Percentiles rank a stretch among this genome's conserved stretches.
phyloP scores from a whole-genome alignment of 768 basidiomycete species.

The Boletus patriciae region DNA sequence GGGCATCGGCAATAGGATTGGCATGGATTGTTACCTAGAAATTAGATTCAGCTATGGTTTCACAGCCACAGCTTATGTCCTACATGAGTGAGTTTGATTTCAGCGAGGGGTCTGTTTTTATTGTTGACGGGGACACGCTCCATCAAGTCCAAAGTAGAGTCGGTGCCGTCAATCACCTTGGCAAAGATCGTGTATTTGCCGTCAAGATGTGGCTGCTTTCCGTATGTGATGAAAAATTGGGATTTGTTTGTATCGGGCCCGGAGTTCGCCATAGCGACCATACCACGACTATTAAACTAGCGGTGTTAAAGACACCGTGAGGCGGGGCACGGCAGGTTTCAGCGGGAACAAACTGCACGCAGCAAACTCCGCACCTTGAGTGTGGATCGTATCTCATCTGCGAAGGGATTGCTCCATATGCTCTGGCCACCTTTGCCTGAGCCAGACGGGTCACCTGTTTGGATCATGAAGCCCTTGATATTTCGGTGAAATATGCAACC shows the following conservation, averaged over 20 bases:
- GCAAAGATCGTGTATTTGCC: slow-evolving; percentile 94
- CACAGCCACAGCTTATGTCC: slow-evolving; percentile 24
- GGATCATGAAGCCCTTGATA: slow-evolving; percentile 95
- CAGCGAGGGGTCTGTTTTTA: slow-evolving; percentile 84
- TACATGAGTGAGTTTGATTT: slow-evolving; percentile 83
- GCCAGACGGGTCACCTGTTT: slow-evolving; percentile 87
- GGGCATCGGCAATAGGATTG: slow-evolving; percentile 89
- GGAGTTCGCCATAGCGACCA: slow-evolving; percentile 98
- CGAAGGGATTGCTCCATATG: slow-evolving; percentile 91
- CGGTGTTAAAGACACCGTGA: background rate
- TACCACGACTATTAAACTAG: slow-evolving; percentile 92
- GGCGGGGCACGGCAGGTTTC: background rate
- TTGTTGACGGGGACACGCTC: slow-evolving; percentile 87
- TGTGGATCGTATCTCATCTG: slow-evolving; percentile 91
- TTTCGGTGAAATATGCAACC: slow-evolving; percentile 88
- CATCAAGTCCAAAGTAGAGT: slow-evolving; percentile 91
- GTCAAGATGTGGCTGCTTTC: slow-evolving; percentile 92
- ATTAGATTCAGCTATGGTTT: slow-evolving; percentile 1
- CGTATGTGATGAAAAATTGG: slow-evolving; percentile 87
- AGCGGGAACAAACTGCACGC: background rate
- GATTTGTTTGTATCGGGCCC: slow-evolving; percentile 93
- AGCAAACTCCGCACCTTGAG: slow-evolving; percentile 65
- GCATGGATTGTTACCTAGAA: slow-evolving; percentile 83
- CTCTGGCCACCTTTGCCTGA: slow-evolving; percentile 96
- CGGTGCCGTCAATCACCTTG: slow-evolving; percentile 97